phyloP scores from a whole-genome alignment of 352 stramenopile genomes.

The Pythium sukuiense region DNA sequence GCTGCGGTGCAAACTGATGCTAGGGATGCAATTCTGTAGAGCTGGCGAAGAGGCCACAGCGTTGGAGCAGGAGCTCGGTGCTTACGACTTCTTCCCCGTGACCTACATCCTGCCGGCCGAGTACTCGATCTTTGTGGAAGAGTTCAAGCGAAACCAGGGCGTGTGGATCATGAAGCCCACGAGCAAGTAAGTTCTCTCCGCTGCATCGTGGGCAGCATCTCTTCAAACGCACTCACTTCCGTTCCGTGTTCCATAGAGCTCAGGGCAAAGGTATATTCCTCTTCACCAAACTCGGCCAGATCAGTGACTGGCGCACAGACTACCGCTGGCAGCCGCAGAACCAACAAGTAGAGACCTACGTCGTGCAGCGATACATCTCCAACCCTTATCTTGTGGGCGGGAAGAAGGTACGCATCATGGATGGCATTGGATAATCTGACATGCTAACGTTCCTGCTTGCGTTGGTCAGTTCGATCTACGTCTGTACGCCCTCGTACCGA shows the following conservation, averaged over 20 bases:
- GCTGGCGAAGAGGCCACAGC: constrained; percentile 39
- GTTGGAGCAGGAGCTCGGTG: constrained; percentile 36
- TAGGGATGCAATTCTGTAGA: constrained; percentile 23
- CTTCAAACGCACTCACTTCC: neutral
- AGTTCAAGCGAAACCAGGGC: constrained; percentile 90
- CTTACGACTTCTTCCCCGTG: constrained; percentile 91
- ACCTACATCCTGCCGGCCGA: constrained; percentile 94
- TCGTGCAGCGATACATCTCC: constrained; percentile 93
- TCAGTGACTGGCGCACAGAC: constrained; percentile 92
- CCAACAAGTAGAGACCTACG: constrained; percentile 90
- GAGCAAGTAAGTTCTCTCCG: constrained; percentile 65
- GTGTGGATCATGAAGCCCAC: constrained; percentile 98
- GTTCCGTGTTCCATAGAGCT: constrained; percentile 42
- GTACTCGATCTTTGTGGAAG: constrained; percentile 94
- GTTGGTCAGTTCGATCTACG: constrained; percentile 87
- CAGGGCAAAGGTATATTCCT: constrained; percentile 94
- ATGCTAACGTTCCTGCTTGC: neutral
- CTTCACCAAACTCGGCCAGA: constrained; percentile 93
- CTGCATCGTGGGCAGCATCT: neutral
- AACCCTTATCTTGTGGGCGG: constrained; percentile 93
- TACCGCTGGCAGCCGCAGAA: constrained; percentile 78
- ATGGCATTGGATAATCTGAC: neutral
- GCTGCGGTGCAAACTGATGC: neutral
- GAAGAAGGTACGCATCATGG: constrained; percentile 73
- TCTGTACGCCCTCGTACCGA: constrained; percentile 92